Base-by-base conservation (phyloP, 176 grass and related monocot genomes). In the Echinochloa phyllopogon region DNA sequence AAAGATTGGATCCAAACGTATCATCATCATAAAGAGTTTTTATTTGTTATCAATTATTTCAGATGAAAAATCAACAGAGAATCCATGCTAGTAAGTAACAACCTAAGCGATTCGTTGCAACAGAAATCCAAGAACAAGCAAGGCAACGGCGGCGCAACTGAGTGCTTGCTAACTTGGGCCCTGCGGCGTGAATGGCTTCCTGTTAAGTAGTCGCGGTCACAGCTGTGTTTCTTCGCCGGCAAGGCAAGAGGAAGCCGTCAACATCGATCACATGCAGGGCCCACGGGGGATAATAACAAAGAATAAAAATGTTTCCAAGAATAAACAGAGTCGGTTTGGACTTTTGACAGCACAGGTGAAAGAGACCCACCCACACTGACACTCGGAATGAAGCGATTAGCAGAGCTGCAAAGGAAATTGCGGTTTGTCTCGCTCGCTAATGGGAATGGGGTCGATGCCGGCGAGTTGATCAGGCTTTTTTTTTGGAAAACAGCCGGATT, bases 221-320 rank as follows among this genome's bases (percentile, higher is more conserved):
- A 69, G 78, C 37, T 4, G 27, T 29, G 79, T 86, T 90, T 82
- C 88, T 86, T 86, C 60, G 16, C 73, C 79, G 79, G 84, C 88
- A 86, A 83, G 79, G 73, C 79, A 90, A 63, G 65, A 52, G 56
- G 15, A 43, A 24, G 6, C 33, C 14, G 56, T 80, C 84, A 43
- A 67, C 29, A 33, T 33, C 29, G 29, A 29, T 86, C 67, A 63
- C 66, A 41, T 16, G 55, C 56, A 33, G 45, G 9, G 40, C 8
- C 61, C 6, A 9, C 5, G 65, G 45, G 6, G 8, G 6, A 53
- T 53, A 20, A 20, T n/a, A 53, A 33, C 29, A 21, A 68, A 11
- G 12, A 39, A 65, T 65, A 36, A 83, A 72, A 72, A 80, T 60
- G 17, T 67, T 67, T 7, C 45, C 49, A 45, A 33, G 43, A 60